Base-by-base conservation (phyloP, 1,139 yeast genomes). In the Debaryomyces sp. region DNA sequence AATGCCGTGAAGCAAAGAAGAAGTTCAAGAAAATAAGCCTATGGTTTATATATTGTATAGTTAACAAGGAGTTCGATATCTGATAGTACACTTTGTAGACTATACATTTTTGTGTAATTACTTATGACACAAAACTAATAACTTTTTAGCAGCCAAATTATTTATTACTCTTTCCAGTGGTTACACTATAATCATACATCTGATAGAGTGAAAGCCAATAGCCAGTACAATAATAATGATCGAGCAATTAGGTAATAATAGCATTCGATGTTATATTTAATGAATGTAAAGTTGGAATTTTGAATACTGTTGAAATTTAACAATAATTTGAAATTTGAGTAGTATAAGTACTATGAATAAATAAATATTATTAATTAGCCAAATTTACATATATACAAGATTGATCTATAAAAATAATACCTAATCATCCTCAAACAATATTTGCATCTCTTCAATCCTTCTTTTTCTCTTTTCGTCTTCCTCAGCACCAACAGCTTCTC, bases 1-100 rank as follows among this genome's bases (percentile, higher is more conserved):
- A 81, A 81, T 49, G 95, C 96, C 50, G 94, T 92, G 33, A 82
- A 83, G 66, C 78, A 78, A 50, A 86, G 96, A 78, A 85, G 97
- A 75, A 65, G 54, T 39, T 61, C 66, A 50, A 59, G 58, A 54
- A 53, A 50, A 41, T 47, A 51, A 44, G 13, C 10, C 21, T 7
- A 18, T 32, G 21, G 30, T 12, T 17, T 35, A 8, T 37, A 29
- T 13, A 22, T 35, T 21, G 22, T 34, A 34, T 34, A 34, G 30
- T 27, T 12, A 27, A 27, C 12, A 27, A 27, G 10, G 38, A 12
- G 15, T 21, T 12, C 38, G 8, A 42, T 9, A 38, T n/a, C 17
- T n/a, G 12, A 5, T 6, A 10, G 23, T 18, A 18, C 21, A 18
- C 21, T 9, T 10, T 10, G 21, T 10, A 35, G 26, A 17, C 8